Conservation (phyloP, 495 filamentous ascomycete species). For the Lepraria neglecta region DNA sequence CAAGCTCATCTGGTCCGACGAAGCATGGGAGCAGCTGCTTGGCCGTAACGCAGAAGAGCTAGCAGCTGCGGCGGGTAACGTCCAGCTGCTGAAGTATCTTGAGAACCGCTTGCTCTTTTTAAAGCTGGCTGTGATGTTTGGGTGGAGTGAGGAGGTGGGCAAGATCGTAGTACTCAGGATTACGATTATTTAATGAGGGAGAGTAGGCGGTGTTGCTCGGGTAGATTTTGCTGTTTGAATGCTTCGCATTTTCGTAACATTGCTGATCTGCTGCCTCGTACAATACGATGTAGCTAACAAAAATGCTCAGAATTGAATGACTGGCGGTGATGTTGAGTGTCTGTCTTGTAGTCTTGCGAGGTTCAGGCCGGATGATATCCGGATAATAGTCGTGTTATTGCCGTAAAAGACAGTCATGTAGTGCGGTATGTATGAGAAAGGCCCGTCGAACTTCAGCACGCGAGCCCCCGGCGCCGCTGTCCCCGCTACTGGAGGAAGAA, state of each 20-base stretch:
- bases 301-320: no score
- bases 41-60: slow-evolving; percentile 28
- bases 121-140: slow-evolving; percentile 28
- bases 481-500: no score
- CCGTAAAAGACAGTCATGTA: no score
- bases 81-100: slow-evolving; percentile 25
- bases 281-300: no score
- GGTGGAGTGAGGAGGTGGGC: slow-evolving; percentile 24
- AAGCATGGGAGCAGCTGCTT: slow-evolving; percentile 31
- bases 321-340: no score
- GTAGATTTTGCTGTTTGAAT: slow-evolving; percentile 55
- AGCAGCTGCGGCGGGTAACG: slow-evolving; percentile 13
- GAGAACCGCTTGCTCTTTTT: slow-evolving; percentile 29
- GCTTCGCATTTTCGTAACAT: slow-evolving; percentile 32
- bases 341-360: no score
- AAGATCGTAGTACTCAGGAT: slow-evolving; percentile 26
- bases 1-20: slow-evolving; percentile 27
- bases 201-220: neutral
- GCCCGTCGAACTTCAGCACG: no score
- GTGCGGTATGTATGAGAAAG: no score
- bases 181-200: slow-evolving; percentile 8
- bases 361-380: no score
- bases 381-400: no score
- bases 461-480: no score
- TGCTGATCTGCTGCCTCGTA: no score